Evolutionary conservation across 805 yeast genomes (phyloP).

Genomic region (Pichia exigua): DNA sequence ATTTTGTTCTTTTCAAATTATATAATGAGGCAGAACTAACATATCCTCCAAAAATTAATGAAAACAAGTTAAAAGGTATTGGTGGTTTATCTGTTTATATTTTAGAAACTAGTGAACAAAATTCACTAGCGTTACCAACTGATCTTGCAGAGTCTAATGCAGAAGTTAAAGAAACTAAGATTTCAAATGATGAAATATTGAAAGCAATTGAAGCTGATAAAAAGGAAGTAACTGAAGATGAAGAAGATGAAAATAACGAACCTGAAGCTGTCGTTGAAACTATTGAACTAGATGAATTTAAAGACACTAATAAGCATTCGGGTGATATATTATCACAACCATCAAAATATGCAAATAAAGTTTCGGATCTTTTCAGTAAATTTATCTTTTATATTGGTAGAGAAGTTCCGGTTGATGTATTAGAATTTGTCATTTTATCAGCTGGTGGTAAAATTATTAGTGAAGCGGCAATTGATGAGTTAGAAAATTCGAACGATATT

Average conservation of each 20-base stretch:
- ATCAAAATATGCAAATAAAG: conserved; percentile 44
- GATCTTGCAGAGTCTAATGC: conserved; percentile 13
- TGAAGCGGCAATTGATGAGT: conserved; percentile 81
- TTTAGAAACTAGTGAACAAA: conserved; percentile 45
- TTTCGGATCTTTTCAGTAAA: conserved; percentile 59
- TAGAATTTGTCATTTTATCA: conserved; percentile 80
- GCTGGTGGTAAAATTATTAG: conserved; percentile 82
- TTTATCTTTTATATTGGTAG: conserved; percentile 86
- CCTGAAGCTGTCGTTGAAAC: conserved; percentile 34
- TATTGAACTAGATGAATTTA: conserved; percentile 62
- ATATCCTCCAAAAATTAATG: conserved; percentile 84
- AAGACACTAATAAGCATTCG: conserved; percentile 49
- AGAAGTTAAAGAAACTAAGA: conserved; percentile 29
- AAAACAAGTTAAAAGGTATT: conserved; percentile 65
- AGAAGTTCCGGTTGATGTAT: conserved; percentile 87
- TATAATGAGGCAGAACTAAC: conserved; percentile 79
- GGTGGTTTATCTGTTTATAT: conserved; percentile 86
- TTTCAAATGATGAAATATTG: conserved; percentile 35
- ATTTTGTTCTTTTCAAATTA: conserved; percentile 77
- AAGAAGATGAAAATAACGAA: conserved; percentile 31
- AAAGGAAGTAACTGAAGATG: conserved; percentile 12
- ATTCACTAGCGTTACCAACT: conserved; percentile 32
- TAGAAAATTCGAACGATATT: conserved; percentile 39
- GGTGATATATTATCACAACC: conserved; percentile 78
- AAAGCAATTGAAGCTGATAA: conserved; percentile 51